A percentile compares a stretch with the other conserved stretches of the same genome.
phyloP scores from a whole-genome alignment of 1,139 yeast species.

The Kodamaea derodonti region DNA sequence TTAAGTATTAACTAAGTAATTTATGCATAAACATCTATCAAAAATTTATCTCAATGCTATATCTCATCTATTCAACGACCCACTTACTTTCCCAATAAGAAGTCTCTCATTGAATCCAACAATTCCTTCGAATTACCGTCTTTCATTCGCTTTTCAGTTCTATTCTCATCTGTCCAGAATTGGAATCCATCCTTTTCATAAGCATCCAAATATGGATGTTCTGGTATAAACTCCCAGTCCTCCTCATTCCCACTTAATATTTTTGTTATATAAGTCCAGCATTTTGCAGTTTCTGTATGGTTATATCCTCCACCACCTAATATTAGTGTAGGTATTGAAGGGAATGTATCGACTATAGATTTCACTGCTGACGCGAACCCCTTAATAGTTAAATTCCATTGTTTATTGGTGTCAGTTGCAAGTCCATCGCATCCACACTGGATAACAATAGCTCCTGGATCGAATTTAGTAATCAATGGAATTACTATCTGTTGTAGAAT shows the following conservation, averaged over 20 bases:
- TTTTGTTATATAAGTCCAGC: slow-evolving; percentile 59
- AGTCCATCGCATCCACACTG: slow-evolving; percentile 78
- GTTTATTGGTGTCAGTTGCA: slow-evolving; percentile 48
- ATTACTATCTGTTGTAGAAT: slow-evolving; percentile 40
- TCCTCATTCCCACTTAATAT: slow-evolving; percentile 18
- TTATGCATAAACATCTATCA: too few relatives aligned
- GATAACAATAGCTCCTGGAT: slow-evolving; percentile 55
- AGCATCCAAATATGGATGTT: slow-evolving; percentile 42
- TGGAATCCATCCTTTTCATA: slow-evolving; percentile 46
- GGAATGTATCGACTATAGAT: slow-evolving; percentile 24
- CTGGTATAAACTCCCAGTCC: slow-evolving; percentile 47
- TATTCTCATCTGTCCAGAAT: slow-evolving; percentile 43
- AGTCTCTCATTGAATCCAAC: slow-evolving; percentile 10
- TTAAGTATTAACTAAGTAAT: slow-evolving; percentile 1
- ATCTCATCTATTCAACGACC: not conserved
- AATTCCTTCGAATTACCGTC: slow-evolving; percentile 36
- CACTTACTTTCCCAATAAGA: not conserved
- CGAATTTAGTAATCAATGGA: slow-evolving; percentile 35
- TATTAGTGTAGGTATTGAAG: slow-evolving; percentile 36
- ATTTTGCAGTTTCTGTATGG: slow-evolving; percentile 57
- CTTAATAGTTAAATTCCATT: slow-evolving; percentile 64
- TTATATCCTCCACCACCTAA: slow-evolving; percentile 83
- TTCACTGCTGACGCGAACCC: slow-evolving; percentile 41
- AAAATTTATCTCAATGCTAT: not conserved
- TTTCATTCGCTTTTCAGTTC: slow-evolving; percentile 26